Conservation (phyloP, 805 yeast species). For the Tetrapisispora arboricola region DNA sequence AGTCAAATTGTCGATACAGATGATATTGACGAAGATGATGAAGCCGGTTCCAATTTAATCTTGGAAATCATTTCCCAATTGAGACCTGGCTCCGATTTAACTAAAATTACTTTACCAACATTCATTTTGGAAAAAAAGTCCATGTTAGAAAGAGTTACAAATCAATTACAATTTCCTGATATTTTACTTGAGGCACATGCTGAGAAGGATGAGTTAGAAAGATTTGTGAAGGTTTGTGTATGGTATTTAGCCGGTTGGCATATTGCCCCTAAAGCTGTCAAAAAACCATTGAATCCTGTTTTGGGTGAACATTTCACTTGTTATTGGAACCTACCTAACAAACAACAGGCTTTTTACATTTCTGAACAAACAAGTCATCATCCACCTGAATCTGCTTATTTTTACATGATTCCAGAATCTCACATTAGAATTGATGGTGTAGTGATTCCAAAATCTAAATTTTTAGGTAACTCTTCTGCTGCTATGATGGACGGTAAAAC, state of each 20-base stretch:
- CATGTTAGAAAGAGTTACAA: constrained; percentile 91
- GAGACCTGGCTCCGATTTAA: constrained; percentile 84
- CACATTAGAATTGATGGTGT: constrained; percentile 83
- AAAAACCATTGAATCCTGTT: constrained; percentile 92
- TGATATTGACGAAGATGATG: constrained; percentile 88
- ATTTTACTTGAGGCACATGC: constrained; percentile 59
- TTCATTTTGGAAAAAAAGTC: constrained; percentile 90
- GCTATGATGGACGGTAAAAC: constrained; percentile 93
- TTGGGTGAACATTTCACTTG: constrained; percentile 85
- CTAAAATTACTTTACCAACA: constrained; percentile 89
- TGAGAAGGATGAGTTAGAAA: constrained; percentile 45
- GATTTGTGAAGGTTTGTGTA: constrained; percentile 65
- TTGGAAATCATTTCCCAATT: constrained; percentile 83
- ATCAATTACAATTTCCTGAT: constrained; percentile 73
- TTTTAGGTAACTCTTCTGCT: constrained; percentile 92
- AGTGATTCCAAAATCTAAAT: constrained; percentile 75
- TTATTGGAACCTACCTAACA: constrained; percentile 81
- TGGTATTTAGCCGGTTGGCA: constrained; percentile 98
- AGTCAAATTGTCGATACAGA: constrained; percentile 32
- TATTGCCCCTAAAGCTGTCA: constrained; percentile 96
- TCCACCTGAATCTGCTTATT: constrained; percentile 95
- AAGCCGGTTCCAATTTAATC: constrained; percentile 76
- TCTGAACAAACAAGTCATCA: constrained; percentile 96
- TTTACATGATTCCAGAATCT: constrained; percentile 72
- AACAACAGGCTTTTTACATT: constrained; percentile 66